These are phyloP conservation scores for Calophaca sinica DNA, from an alignment of 306 rosid genomes.

Conservation along the genomic window DNA sequence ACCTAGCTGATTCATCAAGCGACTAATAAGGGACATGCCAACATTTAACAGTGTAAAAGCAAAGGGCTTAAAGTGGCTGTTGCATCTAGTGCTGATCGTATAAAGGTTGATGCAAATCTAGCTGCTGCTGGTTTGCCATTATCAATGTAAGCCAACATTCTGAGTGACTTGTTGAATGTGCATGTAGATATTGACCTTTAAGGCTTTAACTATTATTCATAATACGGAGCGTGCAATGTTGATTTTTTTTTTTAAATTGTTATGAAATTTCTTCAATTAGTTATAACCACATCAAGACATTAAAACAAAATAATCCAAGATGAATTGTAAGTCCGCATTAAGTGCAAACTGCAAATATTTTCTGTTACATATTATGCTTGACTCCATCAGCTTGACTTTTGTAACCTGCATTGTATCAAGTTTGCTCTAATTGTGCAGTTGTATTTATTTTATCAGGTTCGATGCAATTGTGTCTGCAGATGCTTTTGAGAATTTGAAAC, in stretches of 20 bases:
- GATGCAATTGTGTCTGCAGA: constrained; percentile 95
- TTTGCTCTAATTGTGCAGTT: constrained; percentile 30
- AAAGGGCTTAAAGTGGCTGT: constrained; percentile 98
- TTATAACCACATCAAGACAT: constrained; percentile 4
- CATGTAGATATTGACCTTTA: constrained; percentile 37
- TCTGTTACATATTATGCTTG: constrained; percentile 26
- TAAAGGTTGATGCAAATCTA: constrained; percentile 96
- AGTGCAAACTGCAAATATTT: constrained; percentile 11
- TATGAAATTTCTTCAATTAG: constrained; percentile 21
- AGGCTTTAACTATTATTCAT: constrained; percentile 29
- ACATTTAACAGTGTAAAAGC: constrained; percentile 73
- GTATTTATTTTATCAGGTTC: constrained; percentile 70
- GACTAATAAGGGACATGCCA: constrained; percentile 39
- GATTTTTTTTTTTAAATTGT: not conserved
- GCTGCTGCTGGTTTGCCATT: constrained; percentile 88
- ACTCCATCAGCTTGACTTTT: constrained; percentile 32
- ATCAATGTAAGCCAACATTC: constrained; percentile 73
- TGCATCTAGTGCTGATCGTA: constrained; percentile 97
- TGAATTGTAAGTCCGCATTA: constrained; percentile 19
- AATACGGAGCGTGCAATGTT: not conserved
- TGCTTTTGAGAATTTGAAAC: constrained; percentile 97
- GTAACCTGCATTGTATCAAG: constrained; percentile 8
- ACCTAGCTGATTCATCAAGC: constrained; percentile 42
- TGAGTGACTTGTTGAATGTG: constrained; percentile 32
- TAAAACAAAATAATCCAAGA: constrained; percentile 38